Evolutionary conservation across 805 yeast genomes (phyloP).

Genomic region (Sugiyamaella marilandica): DNA sequence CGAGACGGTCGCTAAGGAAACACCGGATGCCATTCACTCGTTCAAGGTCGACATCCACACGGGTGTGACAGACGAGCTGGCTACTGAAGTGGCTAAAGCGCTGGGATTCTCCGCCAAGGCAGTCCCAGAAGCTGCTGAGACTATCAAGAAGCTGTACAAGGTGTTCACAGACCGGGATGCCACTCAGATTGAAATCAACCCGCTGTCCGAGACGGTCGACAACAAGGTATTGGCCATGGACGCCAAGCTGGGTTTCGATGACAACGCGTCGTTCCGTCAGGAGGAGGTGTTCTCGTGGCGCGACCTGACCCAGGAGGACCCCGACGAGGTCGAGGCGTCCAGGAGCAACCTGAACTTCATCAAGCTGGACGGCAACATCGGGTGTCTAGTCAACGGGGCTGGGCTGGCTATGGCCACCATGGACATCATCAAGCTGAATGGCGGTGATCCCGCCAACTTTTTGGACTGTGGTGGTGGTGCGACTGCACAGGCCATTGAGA

Average conservation of each 20-base stretch:
- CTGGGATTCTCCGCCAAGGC: slow-evolving; percentile 80
- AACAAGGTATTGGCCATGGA: slow-evolving; percentile 95
- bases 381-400: slow-evolving; percentile 98
- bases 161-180: slow-evolving; percentile 90
- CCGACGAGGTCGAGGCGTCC: slow-evolving; percentile 92
- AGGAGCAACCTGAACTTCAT: slow-evolving; percentile 89
- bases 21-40: slow-evolving; percentile 88
- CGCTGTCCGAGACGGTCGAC: slow-evolving; percentile 88
- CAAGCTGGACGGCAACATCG: slow-evolving; percentile 97
- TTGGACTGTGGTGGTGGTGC: slow-evolving; percentile 99
- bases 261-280: slow-evolving; percentile 93
- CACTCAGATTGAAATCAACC: slow-evolving; percentile 98
- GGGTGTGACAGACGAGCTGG: slow-evolving; percentile 77
- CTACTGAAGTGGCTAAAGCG: slow-evolving; percentile 67
- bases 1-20: slow-evolving; percentile 92
- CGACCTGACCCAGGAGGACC: slow-evolving; percentile 96
- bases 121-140: slow-evolving; percentile 77
- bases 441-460: slow-evolving; percentile 99
- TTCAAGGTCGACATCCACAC: slow-evolving; percentile 69
- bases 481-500: slow-evolving; percentile 95
- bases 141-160: slow-evolving; percentile 80
- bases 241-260: slow-evolving; percentile 98
- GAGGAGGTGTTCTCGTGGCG: slow-evolving; percentile 94
- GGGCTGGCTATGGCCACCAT: slow-evolving; percentile 99
- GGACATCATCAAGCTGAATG: slow-evolving; percentile 97